These are phyloP conservation scores for Millerozyma miso DNA, from an alignment of 805 yeast species.

Conservation along the genomic window DNA sequence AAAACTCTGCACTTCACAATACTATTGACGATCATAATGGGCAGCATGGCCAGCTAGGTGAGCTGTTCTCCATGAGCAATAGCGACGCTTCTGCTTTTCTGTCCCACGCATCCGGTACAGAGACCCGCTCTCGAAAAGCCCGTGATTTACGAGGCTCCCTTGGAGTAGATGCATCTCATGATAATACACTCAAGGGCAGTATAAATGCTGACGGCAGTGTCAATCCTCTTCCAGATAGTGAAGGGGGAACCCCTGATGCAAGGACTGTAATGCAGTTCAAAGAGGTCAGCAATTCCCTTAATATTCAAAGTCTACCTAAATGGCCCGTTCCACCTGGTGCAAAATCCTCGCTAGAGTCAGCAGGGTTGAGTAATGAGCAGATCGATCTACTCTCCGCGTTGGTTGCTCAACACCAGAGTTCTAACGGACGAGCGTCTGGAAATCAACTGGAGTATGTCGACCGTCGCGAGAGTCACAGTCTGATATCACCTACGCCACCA, in stretches of 20 bases:
- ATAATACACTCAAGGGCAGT: neutral
- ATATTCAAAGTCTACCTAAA: constrained; percentile 48
- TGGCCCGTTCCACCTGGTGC: constrained; percentile 75
- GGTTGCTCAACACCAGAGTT: constrained; percentile 60
- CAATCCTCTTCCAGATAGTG: constrained; percentile 1
- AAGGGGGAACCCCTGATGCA: constrained; percentile 6
- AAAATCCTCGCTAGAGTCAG: constrained; percentile 53
- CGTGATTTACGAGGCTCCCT: neutral
- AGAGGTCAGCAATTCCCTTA: constrained; percentile 12
- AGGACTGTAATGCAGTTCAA: constrained; percentile 6
- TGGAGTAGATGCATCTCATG: neutral
- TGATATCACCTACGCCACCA: neutral
- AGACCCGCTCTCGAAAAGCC: neutral
- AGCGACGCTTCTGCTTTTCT: neutral
- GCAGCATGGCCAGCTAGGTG: neutral
- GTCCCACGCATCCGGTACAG: neutral
- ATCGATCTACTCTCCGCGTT: constrained; percentile 70
- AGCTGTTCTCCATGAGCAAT: neutral
- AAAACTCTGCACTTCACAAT: constrained; percentile 10
- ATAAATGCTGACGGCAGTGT: no score
- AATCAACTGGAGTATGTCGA: neutral
- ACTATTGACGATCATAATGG: neutral
- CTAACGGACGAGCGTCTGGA: neutral
- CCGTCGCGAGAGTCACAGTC: neutral
- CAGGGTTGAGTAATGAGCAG: constrained; percentile 65